phyloP scores from a whole-genome alignment of 164 flowering plant genomes.

The Tinospora cordifolia region DNA sequence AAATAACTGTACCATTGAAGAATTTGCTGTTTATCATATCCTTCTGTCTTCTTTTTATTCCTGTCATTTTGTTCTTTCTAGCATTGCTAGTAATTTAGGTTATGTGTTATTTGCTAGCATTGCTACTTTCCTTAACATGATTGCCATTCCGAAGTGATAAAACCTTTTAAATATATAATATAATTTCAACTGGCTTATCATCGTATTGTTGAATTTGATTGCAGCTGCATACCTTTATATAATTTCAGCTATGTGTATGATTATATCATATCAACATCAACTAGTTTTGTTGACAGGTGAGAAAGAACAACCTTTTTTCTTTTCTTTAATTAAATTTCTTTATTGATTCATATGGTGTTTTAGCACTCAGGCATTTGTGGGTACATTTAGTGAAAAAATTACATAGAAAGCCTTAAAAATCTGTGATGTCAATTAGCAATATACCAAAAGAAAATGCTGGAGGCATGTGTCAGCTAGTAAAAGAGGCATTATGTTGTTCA shows the following conservation, averaged over 20 bases:
- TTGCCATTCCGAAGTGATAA: background rate
- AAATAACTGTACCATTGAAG: background rate
- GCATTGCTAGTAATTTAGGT: background rate
- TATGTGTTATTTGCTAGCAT: background rate
- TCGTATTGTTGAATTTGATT: slow-evolving; percentile 23
- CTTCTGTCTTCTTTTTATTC: background rate
- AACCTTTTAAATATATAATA: background rate
- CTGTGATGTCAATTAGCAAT: background rate
- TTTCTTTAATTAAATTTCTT: background rate
- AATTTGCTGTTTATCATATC: background rate
- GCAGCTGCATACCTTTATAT: slow-evolving; percentile 95
- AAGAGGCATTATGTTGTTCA: background rate
- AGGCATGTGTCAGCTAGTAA: background rate
- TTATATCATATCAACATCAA: slow-evolving; percentile 82
- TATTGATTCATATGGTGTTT: background rate
- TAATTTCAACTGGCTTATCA: slow-evolving; percentile 6
- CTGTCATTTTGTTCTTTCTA: background rate
- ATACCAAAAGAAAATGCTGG: background rate
- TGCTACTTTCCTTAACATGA: background rate
- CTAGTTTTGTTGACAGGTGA: slow-evolving; percentile 97
- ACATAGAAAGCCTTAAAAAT: background rate
- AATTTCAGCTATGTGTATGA: slow-evolving; percentile 94
- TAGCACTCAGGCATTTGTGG: background rate
- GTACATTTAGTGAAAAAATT: background rate
- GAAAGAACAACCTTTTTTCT: slow-evolving; percentile 7